phyloP scores from a whole-genome alignment of 2,329 filamentous ascomycete species.

The Aspergillus japonicus region DNA sequence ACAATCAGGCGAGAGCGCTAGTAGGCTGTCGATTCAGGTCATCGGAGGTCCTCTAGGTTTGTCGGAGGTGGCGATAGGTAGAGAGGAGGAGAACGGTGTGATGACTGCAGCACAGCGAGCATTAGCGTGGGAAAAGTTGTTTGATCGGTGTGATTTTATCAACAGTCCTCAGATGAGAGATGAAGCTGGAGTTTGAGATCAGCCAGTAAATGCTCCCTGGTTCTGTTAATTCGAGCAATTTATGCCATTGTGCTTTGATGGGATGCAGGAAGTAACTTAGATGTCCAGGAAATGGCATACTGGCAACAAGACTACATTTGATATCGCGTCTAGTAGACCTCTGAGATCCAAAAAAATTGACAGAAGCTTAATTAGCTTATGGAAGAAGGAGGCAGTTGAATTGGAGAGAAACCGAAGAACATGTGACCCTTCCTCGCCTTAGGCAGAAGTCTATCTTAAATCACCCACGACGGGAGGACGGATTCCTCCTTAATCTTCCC shows the following conservation, averaged over 20 bases:
- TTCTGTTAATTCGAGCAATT: no score
- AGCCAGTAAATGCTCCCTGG: no score
- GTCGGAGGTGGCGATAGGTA: not conserved
- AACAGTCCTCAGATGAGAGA: constrained; percentile 12
- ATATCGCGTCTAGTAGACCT: not conserved
- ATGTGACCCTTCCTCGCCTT: not conserved
- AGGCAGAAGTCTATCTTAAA: not conserved
- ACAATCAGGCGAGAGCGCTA: not conserved
- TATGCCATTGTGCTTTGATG: no score
- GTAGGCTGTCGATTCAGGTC: constrained; percentile 7
- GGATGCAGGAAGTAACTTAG: no score
- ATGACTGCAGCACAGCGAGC: constrained; percentile 4
- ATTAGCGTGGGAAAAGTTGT: constrained; percentile 9
- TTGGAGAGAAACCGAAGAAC: not conserved
- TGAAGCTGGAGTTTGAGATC: constrained; percentile 8
- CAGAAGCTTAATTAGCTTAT: not conserved
- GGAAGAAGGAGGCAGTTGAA: not conserved
- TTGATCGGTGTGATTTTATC: constrained; percentile 13
- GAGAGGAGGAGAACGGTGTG: not conserved
- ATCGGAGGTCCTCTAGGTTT: constrained; percentile 9
- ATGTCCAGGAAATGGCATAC: no score
- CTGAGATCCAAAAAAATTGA: not conserved
- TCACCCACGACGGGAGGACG: not conserved
- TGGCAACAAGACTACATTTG: not conserved
- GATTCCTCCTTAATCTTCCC: not conserved